Evolutionary conservation across 495 filamentous ascomycete species (phyloP), one percentile per base, ranked within the genome.

Genomic region (Amniculicola lignicola): DNA sequence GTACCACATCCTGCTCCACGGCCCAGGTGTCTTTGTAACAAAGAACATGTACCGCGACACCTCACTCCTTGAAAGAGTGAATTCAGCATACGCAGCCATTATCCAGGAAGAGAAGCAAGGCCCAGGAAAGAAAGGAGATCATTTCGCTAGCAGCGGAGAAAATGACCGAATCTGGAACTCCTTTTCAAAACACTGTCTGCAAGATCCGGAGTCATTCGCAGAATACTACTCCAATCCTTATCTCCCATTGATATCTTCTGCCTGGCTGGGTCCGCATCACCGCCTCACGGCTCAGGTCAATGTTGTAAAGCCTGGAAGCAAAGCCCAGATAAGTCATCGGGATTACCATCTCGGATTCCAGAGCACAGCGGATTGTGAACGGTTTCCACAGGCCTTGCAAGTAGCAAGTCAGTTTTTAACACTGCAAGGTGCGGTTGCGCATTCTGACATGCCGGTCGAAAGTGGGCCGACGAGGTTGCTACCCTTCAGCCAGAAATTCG

Each of bases 301-400:
- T 60, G 67, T 77, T 53, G 78, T 82, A 4, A 69, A 75, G 29
- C 76, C 79, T 0, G 75, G 78, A 42, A 75, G 76, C 3, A 66
- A 69, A 6, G 71, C 79, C 2, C 78, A 82, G 55, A 68, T 71
- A 22, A 44, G 62, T n/a, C 79, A 82, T 61, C 71, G 79, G 24
- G 79, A 82, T 61, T 81, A 80, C 64, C 79, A 82, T 57, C 73
- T 82, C 15, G 78, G 79, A 0, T 80, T 82, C 68, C 72, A 78
- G 61, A 74, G 57, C 28, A 70, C 29, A 40, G 64, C 46, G 54
- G 33, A 40, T 41, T 60, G 60, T 63, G 67, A 57, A 39, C 49
- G 52, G 14, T 79, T 68, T 60, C 80, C 79, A 7, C 65, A 62
- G 4, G 62, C 66, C 1, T 69, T 70, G 54, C 80, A 83, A 27